phyloP scores from a whole-genome alignment of 306 rosid species.

The Quercus engelmannii region DNA sequence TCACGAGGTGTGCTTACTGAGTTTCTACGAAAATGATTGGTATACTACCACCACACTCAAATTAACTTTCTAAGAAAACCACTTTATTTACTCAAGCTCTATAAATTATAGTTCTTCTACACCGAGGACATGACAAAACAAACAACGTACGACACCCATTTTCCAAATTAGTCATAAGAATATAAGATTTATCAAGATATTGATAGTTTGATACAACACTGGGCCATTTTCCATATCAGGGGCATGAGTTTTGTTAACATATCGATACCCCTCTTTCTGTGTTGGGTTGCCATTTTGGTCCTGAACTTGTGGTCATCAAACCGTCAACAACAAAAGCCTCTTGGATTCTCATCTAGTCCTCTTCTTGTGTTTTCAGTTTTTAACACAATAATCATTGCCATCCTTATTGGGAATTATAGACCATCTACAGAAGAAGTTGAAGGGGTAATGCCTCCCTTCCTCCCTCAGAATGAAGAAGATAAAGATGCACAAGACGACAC shows the following conservation, averaged over 20 bases:
- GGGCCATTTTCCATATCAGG: neutral
- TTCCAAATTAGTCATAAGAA: no score
- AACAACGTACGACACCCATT: neutral
- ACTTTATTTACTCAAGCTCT: neutral
- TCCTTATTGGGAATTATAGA: conserved; percentile 16
- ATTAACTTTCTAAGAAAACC: conserved; percentile 24
- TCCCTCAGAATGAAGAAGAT: conserved; percentile 4
- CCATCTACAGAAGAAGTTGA: conserved; percentile 19
- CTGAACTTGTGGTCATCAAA: conserved; percentile 9
- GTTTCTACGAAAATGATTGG: neutral
- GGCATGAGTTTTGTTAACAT: conserved; percentile 17
- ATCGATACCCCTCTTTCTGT: conserved; percentile 14
- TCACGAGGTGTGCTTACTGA: neutral
- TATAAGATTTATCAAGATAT: no score
- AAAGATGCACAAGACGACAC: neutral
- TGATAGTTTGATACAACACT: neutral
- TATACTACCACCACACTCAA: conserved; percentile 5
- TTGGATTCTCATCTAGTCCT: conserved; percentile 16
- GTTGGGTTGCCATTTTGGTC: neutral
- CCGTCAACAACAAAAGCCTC: neutral
- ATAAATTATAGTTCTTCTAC: neutral
- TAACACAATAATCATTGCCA: conserved; percentile 26
- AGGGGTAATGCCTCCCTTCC: neutral
- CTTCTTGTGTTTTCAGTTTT: conserved; percentile 27
- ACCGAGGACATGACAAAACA: neutral